Evolutionary conservation across 805 yeast species (phyloP).

Genomic region (Millerozyma miso): DNA sequence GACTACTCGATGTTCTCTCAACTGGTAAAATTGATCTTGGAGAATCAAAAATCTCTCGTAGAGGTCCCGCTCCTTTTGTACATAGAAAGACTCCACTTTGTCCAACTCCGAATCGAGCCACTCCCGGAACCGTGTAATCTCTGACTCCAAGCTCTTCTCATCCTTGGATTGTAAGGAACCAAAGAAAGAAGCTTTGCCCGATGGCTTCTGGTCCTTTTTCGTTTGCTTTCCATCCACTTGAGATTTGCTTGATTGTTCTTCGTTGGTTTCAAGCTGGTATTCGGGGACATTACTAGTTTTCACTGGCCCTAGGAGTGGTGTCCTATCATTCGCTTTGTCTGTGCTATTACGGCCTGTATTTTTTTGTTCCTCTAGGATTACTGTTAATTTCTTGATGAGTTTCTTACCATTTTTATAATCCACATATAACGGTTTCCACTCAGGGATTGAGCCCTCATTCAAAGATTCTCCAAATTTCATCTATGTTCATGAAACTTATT

Average conservation of each 20-base stretch:
- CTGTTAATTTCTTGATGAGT: conserved; percentile 37
- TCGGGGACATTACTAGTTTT: background rate
- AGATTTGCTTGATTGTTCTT: background rate
- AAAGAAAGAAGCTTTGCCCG: conserved; percentile 7
- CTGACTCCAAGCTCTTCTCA: conserved; percentile 26
- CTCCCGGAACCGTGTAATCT: conserved; percentile 45
- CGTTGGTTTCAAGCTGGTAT: background rate
- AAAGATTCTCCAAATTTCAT: conserved; percentile 73
- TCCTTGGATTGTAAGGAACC: conserved; percentile 16
- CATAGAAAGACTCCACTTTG: conserved; percentile 61
- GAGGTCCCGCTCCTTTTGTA: conserved; percentile 55
- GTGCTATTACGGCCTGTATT: conserved; percentile 3
- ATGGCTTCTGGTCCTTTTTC: conserved; percentile 7
- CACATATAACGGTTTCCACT: conserved; percentile 81
- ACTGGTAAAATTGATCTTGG: conserved; percentile 64
- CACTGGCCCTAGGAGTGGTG: conserved; percentile 19
- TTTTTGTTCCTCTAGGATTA: conserved; percentile 10
- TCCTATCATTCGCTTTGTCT: conserved; percentile 16
- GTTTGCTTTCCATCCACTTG: background rate
- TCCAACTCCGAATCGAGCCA: conserved; percentile 65
- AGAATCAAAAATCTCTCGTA: conserved; percentile 55
- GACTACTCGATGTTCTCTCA: conserved; percentile 44
- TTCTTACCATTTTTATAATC: conserved; percentile 64
- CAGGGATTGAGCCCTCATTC: conserved; percentile 71
- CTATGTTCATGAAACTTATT: background rate